Base-by-base conservation (phyloP, 2,329 filamentous ascomycete species). In the Paecilomyces formosus region DNA sequence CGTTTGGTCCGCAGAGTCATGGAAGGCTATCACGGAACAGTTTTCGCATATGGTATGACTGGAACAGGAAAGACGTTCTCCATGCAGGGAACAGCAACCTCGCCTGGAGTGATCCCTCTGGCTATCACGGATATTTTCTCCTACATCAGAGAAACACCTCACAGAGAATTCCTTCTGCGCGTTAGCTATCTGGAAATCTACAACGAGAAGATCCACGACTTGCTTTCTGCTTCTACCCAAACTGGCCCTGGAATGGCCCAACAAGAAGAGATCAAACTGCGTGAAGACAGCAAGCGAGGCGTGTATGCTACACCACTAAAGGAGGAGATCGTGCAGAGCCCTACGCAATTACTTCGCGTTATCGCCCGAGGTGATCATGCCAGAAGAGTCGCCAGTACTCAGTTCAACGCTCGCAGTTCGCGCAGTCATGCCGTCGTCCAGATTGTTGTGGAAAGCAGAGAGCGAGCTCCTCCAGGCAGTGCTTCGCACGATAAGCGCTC, bases 161-260 rank as follows among this genome's bases (percentile, higher is more conserved):
- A 92, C 35, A 85, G 94, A 60, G 94, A 99, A 70, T 99, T 99
- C 65, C 77, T 99, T 58, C 82, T 99, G 58, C 88, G 94, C 62
- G 94, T 99, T 70, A 97, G 93, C 79, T 99, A 99, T 71, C 81
- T 99, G 62, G 94, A 99, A 77, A 99, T 99, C 61, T 99, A 99
- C 78, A 99, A 99, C 69, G 94, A 99, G 72, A 95, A 85, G 75
- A 97, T 99, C 59, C 90, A 97, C 70, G 94, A 99, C 75, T 79
- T 99, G 55, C 80, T 99, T 52, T 93, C 88, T 63, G 88, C 91
- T 72, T 82, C 90, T 0, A 81, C 83, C 0, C 82, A 81, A 26
- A 74, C 72, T 49, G 84, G 81, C 4, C 70, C 80, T 18, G 86
- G 83, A 21, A 59, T 72, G 9, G 77, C 80, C 39, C 81, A 82